Conservation (phyloP, 345 rosid species). For the Kernera saxatilis region DNA sequence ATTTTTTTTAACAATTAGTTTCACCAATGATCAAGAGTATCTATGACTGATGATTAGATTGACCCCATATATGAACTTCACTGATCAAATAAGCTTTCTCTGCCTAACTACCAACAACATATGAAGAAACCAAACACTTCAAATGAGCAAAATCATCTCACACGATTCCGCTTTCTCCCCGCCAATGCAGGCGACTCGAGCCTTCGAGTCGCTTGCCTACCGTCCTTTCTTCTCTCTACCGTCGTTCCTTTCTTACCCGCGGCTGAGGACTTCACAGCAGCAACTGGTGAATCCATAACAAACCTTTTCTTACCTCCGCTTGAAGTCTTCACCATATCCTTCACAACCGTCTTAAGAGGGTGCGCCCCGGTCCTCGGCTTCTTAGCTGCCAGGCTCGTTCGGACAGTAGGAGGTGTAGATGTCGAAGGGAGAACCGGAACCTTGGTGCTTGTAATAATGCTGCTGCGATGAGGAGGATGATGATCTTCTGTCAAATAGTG, state of each 20-base stretch:
- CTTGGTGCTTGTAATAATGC: conserved; percentile 13
- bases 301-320: conserved; percentile 29
- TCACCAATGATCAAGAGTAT: not conserved
- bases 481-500: conserved; percentile 37
- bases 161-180: conserved; percentile 50
- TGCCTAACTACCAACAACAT: conserved; percentile 17
- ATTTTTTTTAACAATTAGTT: conserved; percentile 2
- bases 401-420: conserved; percentile 20
- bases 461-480: conserved; percentile 25
- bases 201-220: conserved; percentile 10
- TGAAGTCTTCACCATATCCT: conserved; percentile 21
- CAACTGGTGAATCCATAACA: conserved; percentile 31
- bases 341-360: conserved; percentile 10
- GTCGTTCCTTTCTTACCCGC: conserved; percentile 27
- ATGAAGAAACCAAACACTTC: conserved; percentile 3
- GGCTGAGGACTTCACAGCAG: conserved; percentile 36
- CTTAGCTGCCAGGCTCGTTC: conserved; percentile 25
- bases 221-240: conserved; percentile 1
- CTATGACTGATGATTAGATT: not conserved
- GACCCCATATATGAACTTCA: not conserved
- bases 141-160: conserved; percentile 29
- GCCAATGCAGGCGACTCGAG: conserved; percentile 24
- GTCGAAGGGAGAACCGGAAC: not conserved
- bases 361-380: conserved; percentile 34
- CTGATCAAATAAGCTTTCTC: conserved; percentile 6